Conservation (phyloP, 768 basidiomycete species). For the Cystofilobasidium ferigula region DNA sequence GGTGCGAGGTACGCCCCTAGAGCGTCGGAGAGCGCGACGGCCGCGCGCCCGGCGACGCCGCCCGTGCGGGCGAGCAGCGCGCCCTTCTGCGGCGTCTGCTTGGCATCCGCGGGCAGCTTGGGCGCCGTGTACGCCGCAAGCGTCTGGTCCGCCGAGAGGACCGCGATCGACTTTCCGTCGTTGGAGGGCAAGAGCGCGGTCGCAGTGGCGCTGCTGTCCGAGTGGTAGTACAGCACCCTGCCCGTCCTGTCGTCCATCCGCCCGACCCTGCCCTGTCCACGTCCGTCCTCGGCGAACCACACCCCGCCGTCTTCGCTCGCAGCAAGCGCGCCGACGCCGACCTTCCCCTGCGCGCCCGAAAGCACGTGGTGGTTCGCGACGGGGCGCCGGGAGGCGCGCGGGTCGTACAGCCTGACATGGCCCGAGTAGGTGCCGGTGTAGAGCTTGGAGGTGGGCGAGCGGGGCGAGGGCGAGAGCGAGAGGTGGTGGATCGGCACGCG, state of each 20-base stretch:
- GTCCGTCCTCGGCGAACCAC: slow-evolving; percentile 46
- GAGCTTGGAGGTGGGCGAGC: slow-evolving; percentile 43
- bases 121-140: slow-evolving; percentile 35
- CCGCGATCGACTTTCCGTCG: slow-evolving; percentile 68
- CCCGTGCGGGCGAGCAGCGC: slow-evolving; percentile 51
- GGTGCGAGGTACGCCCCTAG: slow-evolving; percentile 19
- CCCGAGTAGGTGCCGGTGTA: slow-evolving; percentile 65
- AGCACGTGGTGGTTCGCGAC: slow-evolving; percentile 56
- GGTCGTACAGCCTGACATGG: slow-evolving; percentile 65
- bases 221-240: slow-evolving; percentile 12
- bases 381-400: slow-evolving; percentile 56
- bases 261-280: slow-evolving; percentile 52
- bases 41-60: slow-evolving; percentile 43
- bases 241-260: slow-evolving; percentile 14
- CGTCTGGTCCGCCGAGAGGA: slow-evolving; percentile 58
- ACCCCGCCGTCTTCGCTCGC: slow-evolving; percentile 44
- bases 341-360: slow-evolving; percentile 45
- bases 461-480: slow-evolving; percentile 51
- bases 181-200: slow-evolving; percentile 38
- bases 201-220: slow-evolving; percentile 1
- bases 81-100: slow-evolving; percentile 54
- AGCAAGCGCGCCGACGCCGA: slow-evolving; percentile 49
- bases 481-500: slow-evolving; percentile 70
- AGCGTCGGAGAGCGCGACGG: slow-evolving; percentile 8
- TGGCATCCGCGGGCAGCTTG: slow-evolving; percentile 47